Percentiles rank a stretch among this genome's conserved stretches.
Evolutionary conservation across 352 stramenopile species (phyloP).

Genomic region (Plasmopara halstedii): DNA sequence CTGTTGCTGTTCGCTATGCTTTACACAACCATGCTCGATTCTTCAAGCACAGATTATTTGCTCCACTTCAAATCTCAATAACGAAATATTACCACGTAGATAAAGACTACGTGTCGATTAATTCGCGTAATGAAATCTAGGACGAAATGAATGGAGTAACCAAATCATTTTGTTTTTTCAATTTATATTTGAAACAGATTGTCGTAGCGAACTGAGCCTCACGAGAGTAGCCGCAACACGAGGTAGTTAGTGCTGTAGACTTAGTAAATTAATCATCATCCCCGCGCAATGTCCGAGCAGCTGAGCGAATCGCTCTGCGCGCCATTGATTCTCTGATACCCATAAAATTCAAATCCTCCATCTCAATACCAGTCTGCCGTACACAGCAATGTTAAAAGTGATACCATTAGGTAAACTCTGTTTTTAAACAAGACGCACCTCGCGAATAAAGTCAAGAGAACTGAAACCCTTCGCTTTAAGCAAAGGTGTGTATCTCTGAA

Average conservation of each 20-base stretch:
- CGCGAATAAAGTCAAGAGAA: slow-evolving; percentile 77
- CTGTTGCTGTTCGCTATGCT: slow-evolving; percentile 13
- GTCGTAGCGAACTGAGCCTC: slow-evolving; percentile 9
- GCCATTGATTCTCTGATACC: slow-evolving; percentile 62
- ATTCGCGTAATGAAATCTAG: too few species aligned
- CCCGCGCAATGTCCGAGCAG: slow-evolving; percentile 43
- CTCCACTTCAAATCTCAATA: too few species aligned
- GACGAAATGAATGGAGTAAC: slow-evolving; percentile 23
- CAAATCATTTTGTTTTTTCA: slow-evolving; percentile 8
- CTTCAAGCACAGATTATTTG: too few species aligned
- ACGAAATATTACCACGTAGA: too few species aligned
- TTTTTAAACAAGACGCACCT: slow-evolving; percentile 32
- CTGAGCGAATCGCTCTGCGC: slow-evolving; percentile 52
- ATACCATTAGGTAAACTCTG: neutral
- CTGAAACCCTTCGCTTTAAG: slow-evolving; percentile 75
- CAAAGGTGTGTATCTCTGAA: slow-evolving; percentile 49
- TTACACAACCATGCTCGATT: too few species aligned
- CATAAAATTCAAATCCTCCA: slow-evolving; percentile 81
- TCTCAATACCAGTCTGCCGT: slow-evolving; percentile 74
- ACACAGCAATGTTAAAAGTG: slow-evolving; percentile 4
- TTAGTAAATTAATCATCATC: slow-evolving; percentile 23
- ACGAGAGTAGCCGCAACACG: too few species aligned
- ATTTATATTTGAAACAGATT: slow-evolving; percentile 28
- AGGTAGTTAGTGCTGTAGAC: neutral
- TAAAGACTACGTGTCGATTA: too few species aligned